Evolutionary conservation across 352 stramenopile genomes (phyloP).

Genomic region (Phytophthora palmivora): DNA sequence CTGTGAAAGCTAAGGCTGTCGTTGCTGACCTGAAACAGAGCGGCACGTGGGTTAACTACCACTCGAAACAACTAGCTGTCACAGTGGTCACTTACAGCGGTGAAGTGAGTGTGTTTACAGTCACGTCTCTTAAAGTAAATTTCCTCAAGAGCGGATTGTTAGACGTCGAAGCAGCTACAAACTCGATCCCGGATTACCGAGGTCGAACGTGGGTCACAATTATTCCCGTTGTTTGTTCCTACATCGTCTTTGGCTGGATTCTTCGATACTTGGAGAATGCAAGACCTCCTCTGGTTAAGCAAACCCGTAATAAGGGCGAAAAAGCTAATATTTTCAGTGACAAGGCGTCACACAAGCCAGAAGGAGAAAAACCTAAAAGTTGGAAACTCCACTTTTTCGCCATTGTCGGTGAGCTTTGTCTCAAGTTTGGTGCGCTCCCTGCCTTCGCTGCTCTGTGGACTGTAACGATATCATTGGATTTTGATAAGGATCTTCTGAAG

Average conservation of each 20-base stretch:
- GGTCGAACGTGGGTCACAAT: background rate
- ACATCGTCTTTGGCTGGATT: conserved; percentile 4
- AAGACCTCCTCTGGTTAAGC: background rate
- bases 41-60: conserved; percentile 37
- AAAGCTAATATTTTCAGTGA: too few species aligned
- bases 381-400: too few species aligned
- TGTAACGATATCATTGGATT: too few species aligned
- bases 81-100: conserved; percentile 47
- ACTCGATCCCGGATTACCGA: conserved; percentile 7
- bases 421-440: too few species aligned
- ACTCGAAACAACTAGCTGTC: conserved; percentile 33
- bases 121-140: conserved; percentile 30
- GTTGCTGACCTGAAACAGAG: conserved; percentile 22
- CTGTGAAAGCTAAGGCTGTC: conserved; percentile 5
- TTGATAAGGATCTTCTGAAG: too few species aligned
- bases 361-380: too few species aligned
- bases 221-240: conserved; percentile 6
- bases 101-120: conserved; percentile 36
- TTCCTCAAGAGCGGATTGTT: conserved; percentile 39
- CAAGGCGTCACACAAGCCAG: too few species aligned
- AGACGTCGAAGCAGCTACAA: conserved; percentile 17
- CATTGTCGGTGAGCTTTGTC: too few species aligned
- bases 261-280: conserved; percentile 6
- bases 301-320: too few species aligned
- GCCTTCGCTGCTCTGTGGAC: too few species aligned